Evolutionary conservation across 1,284 basidiomycete genomes (phyloP).

Genomic region (Amylostereum areolatum): DNA sequence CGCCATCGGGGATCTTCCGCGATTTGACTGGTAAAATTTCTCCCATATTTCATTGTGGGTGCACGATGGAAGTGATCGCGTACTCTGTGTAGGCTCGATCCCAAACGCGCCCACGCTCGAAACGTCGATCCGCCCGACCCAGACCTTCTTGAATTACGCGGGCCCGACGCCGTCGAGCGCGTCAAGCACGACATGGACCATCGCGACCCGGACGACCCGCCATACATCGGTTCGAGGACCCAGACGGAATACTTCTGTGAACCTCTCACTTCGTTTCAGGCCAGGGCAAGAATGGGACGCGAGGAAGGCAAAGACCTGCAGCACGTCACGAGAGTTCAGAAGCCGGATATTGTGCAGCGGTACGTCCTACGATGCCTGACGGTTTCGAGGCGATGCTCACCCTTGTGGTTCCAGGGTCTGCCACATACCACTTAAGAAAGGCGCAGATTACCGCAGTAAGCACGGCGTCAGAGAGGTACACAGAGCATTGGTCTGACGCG

Average conservation of each 20-base stretch:
- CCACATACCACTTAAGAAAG: conserved; percentile 42
- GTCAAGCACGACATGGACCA: too few species aligned
- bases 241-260: conserved; percentile 33
- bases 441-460: conserved; percentile 57
- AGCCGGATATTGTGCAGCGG: conserved; percentile 34
- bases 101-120: too few species aligned
- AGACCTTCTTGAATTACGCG: too few species aligned
- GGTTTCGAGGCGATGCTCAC: background rate
- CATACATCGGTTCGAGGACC: too few species aligned
- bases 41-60: background rate
- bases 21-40: conserved; percentile 57
- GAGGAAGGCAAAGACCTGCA: conserved; percentile 36
- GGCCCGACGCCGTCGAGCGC: too few species aligned
- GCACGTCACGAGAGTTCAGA: conserved; percentile 37
- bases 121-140: too few species aligned
- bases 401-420: conserved; percentile 33
- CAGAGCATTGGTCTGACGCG: too few species aligned
- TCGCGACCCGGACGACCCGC: too few species aligned
- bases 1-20: conserved; percentile 62
- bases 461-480: background rate
- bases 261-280: conserved; percentile 50
- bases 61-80: too few species aligned
- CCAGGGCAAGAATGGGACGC: conserved; percentile 31
- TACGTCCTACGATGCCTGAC: conserved; percentile 8
- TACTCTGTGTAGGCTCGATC: too few species aligned